Evolutionary conservation across 495 filamentous ascomycete species (phyloP).

Genomic region (Neurospora tetraspora): DNA sequence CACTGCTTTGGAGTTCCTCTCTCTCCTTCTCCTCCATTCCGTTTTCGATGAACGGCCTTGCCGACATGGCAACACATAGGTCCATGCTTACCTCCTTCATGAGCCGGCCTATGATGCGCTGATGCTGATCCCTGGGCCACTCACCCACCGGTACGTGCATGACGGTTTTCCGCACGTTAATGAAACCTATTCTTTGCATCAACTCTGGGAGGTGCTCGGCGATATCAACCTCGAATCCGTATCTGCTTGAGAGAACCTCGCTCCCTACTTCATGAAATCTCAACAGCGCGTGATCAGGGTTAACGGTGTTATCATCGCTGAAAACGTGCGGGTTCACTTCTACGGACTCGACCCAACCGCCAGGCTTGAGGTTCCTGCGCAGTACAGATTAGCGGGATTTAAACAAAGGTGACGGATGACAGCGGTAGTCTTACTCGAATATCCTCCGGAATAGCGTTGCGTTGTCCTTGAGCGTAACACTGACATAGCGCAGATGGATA

Average conservation of each 20-base stretch:
- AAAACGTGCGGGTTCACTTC: conserved; percentile 41
- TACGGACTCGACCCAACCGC: conserved; percentile 53
- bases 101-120: conserved; percentile 48
- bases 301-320: conserved; percentile 44
- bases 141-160: conserved; percentile 52
- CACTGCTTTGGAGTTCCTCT: conserved; percentile 17
- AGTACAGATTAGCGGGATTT: background rate
- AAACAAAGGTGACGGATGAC: background rate
- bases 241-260: conserved; percentile 21
- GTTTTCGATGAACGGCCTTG: conserved; percentile 44
- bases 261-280: conserved; percentile 27
- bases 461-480: conserved; percentile 41
- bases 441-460: conserved; percentile 20
- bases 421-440: conserved; percentile 17
- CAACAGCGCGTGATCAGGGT: conserved; percentile 33
- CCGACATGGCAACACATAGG: conserved; percentile 42
- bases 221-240: conserved; percentile 34
- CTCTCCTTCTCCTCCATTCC: conserved; percentile 31
- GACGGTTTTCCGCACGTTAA: conserved; percentile 38
- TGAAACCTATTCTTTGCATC: conserved; percentile 38
- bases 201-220: conserved; percentile 27
- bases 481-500: conserved; percentile 34
- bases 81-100: conserved; percentile 42
- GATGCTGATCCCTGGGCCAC: conserved; percentile 47
- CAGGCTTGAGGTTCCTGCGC: conserved; percentile 46